phyloP scores from a whole-genome alignment of 768 basidiomycete species.

The Paxillus rubicundulus region DNA sequence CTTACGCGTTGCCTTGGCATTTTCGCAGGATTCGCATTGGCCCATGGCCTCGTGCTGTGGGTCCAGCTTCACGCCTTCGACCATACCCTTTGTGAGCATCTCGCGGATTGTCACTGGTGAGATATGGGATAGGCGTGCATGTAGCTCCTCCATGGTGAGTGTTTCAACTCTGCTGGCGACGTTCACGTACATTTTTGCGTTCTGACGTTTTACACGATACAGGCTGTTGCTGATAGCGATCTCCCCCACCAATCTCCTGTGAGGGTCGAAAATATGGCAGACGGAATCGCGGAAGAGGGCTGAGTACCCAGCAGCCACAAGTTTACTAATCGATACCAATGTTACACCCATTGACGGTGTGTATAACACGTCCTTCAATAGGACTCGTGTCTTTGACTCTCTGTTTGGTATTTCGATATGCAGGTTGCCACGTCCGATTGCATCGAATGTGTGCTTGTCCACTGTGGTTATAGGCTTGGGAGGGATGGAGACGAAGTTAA shows the following conservation, averaged over 20 bases:
- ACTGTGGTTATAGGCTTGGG: too few species aligned
- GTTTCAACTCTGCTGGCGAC: neutral
- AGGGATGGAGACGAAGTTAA: constrained; percentile 3
- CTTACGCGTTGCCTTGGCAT: constrained; percentile 7
- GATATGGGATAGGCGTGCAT: constrained; percentile 2
- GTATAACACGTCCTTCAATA: too few species aligned
- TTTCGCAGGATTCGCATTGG: constrained; percentile 9
- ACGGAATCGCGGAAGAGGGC: constrained; percentile 1
- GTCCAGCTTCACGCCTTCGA: constrained; percentile 2
- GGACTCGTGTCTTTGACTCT: too few species aligned
- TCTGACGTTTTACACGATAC: neutral
- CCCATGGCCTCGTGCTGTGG: constrained; percentile 2
- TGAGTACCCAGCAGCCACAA: constrained; percentile 1
- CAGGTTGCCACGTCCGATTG: constrained; percentile 13
- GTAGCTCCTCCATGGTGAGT: too few species aligned
- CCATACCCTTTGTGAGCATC: constrained; percentile 6
- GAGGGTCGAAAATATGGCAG: constrained; percentile 1
- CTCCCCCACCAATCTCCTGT: neutral
- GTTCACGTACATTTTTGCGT: too few species aligned
- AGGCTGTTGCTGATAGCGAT: neutral
- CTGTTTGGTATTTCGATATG: too few species aligned
- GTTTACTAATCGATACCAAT: constrained; percentile 17
- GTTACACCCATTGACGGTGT: neutral
- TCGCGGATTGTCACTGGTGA: neutral
- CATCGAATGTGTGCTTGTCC: constrained; percentile 22